Base-by-base conservation (phyloP, 2,329 filamentous ascomycete genomes). In the Neopestalotiopsis sp. region DNA sequence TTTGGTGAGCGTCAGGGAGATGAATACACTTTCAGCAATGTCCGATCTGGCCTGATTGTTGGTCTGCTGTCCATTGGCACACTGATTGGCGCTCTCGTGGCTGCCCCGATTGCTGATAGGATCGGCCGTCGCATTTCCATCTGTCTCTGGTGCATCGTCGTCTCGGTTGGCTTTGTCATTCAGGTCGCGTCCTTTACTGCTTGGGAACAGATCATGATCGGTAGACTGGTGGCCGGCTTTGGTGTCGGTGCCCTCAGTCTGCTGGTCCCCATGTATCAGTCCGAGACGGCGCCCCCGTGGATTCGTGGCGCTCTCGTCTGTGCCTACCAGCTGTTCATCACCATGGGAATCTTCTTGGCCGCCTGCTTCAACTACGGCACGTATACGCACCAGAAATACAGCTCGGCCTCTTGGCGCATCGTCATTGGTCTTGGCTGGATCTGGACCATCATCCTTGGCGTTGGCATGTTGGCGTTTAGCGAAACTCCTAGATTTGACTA, bases 271-370 rank as follows among this genome's bases (percentile, higher is more conserved):
- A 90, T 93, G 88, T 93, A 92, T 76, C 90, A 92, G 74, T 88
- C 88, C n/a, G 91, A 94, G 79, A 91, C 87, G 5, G 88, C 89
- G 0, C 91, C 91, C 0, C 85, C 89, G 14, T 89, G 89, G 77
- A 88, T 93, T 64, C 86, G 91, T 72, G 91, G 90, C 67, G 84
- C 88, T 4, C 84, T 93, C 71, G 88, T 93, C 63, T 86, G 86
- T 61, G 86, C 86, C 13, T 93, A 93, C 78, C 91, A 93, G 80
- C 84, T 93, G 3, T 90, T 92, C 80, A 92, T 93, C 78, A 93
- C 90, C 0, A 80, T 92, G 61, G 91, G 91, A 32, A 92, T 93
- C 73, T 89, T 87, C 79, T 79, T 85, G 2, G 85, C 87, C 12
- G 85, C 87, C 4, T 84, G 84, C 75, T 85, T 89, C 81, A 92